Base-by-base conservation (phyloP, 768 basidiomycete species). In the Amanita pallidorosea region DNA sequence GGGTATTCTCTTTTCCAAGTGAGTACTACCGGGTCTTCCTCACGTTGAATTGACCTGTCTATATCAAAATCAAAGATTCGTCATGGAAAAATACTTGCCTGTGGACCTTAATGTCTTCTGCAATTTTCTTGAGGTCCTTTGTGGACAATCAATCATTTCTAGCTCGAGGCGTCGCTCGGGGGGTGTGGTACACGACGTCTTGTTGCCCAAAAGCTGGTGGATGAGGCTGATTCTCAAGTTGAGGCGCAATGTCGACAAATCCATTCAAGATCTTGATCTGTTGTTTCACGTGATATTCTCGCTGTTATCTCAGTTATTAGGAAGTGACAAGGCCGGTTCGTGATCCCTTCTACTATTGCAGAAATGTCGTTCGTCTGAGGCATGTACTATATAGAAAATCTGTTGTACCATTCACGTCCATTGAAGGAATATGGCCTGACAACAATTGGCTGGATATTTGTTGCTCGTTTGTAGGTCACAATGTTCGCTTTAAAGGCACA, bases 121-220 rank as follows among this genome's bases (percentile, higher is more conserved):
- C 49, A 70, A 76, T 48, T 62, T 74, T 40, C 53, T 79, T 15
- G 83, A 85, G 37, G 60, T 62, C 8, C 58, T 83, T 2, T 71
- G 74, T 43, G 66, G 66, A 6, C 66, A 65, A 12, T 56, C 70
- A 4, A 62, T 75, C 4, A 48, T 82, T 2, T 64, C 66, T 1
- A 57, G 58, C 37, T 61, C 60, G 0, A 58, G 62, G 50, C 55
- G 57, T 25, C 35, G 54, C 11, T 18, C 18, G 3, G 38, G 56
- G 12, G 49, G 49, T 40, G 41, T 55, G 13, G 59, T 79, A 0
- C 74, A 82, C 57, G 65, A 68, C 13, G 55, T 79, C 23, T 71
- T 73, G 4, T 66, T 84, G 31, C 82, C 82, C 0, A 70, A 70
- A 2, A 73, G 70, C 47, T 84, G 80, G 80, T 57, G 80, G 17